Base-by-base conservation (phyloP, 495 filamentous ascomycete genomes). In the Neurospora africana region DNA sequence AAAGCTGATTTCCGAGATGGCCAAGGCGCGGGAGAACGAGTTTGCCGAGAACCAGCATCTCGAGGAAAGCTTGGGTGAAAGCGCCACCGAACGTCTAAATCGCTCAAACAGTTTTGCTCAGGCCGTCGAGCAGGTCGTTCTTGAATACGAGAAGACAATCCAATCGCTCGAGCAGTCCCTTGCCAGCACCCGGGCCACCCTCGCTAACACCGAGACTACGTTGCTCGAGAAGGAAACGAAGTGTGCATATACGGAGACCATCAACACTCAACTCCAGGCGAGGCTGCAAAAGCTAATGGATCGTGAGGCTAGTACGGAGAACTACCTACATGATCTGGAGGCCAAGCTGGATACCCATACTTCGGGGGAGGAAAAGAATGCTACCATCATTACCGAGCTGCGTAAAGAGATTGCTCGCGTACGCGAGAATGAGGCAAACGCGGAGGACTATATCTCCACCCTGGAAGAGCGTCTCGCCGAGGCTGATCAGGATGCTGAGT, bases 111-210 rank as follows among this genome's bases (percentile, higher is more conserved):
- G 92, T 10, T 98, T 98, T 81, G 93, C 95, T 9, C 90, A 95
- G 80, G 94, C 94, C 53, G 94, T 98, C 37, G 96, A 99, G 77
- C 91, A 95, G 78, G 93, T 99, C 47, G 93, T 99, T 19, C 82
- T 98, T 21, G 95, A 99, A 78, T 99, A 99, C 79, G 95, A 99
- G 76, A 98, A 97, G 87, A 99, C 95, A 0, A 98, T 99, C 72
- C 93, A 98, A 79, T 91, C 87, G 75, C 87, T 99, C 35, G 96
- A 99, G 82, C 88, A 93, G 47, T 96, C 94, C 1, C 88, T 99
- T 17, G 93, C 96, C 2, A 95, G 89, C 77, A 98, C 96, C 9
- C 88, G 96, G 61, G 85, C 91, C 65, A 93, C 93, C 13, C 84
- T 99, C 39, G 90, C 96, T 17, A 89, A 81, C 75, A 93, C 90